Evolutionary conservation across 2,329 filamentous ascomycete species (phyloP).

Genomic region (Coleophoma cylindrospora): DNA sequence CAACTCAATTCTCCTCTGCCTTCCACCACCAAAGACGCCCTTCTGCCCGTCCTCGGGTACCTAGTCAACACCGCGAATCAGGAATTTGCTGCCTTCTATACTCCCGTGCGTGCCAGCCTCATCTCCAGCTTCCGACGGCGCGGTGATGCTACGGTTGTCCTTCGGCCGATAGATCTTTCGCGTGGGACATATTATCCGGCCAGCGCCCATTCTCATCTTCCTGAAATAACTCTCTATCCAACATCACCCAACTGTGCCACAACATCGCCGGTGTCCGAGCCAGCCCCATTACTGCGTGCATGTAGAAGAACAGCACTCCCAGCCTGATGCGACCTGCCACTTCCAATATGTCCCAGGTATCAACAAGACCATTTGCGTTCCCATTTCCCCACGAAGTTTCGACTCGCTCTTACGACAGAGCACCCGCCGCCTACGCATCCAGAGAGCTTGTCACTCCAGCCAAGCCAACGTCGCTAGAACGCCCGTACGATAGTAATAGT

Average conservation of each 20-base stretch:
- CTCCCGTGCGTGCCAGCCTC: no score
- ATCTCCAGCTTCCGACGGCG: slow-evolving; percentile 16
- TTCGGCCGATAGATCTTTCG: slow-evolving; percentile 7
- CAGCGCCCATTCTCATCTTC: slow-evolving; percentile 9
- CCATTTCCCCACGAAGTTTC: slow-evolving; percentile 13
- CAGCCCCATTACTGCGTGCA: slow-evolving; percentile 9
- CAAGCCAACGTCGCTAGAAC: slow-evolving; percentile 4
- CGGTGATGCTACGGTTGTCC: slow-evolving; percentile 20
- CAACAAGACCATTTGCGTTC: slow-evolving; percentile 15
- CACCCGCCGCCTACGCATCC: slow-evolving; percentile 9
- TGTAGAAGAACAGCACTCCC: slow-evolving; percentile 9
- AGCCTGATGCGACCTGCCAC: slow-evolving; percentile 5
- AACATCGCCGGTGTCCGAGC: slow-evolving; percentile 13
- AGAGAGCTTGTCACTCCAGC: slow-evolving; percentile 9
- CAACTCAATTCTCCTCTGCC: no score
- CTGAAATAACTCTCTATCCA: slow-evolving; percentile 14
- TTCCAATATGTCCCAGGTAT: slow-evolving; percentile 25
- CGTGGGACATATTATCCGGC: slow-evolving; percentile 10
- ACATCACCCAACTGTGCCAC: slow-evolving; percentile 20
- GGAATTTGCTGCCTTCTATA: no score
- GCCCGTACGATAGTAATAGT: slow-evolving; percentile 10
- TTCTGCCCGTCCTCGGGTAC: no score
- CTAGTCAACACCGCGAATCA: no score
- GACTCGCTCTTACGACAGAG: slow-evolving; percentile 11
- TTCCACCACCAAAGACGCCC: no score